A percentile compares a stretch with the other conserved stretches of the same genome.
Evolutionary conservation across 2,329 filamentous ascomycete species (phyloP).

Genomic region (Cadophora luteo-olivacea): DNA sequence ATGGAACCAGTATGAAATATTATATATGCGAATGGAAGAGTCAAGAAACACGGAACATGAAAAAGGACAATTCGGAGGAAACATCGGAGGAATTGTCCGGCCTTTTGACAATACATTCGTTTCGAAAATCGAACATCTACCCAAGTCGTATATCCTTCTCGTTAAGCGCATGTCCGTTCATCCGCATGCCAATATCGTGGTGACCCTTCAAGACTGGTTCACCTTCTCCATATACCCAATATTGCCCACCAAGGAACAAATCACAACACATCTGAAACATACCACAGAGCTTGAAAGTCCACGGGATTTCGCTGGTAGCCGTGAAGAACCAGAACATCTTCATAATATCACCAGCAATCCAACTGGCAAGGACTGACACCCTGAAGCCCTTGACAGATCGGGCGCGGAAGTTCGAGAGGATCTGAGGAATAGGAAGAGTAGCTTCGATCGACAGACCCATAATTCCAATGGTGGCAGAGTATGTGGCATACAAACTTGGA

Average conservation of each 20-base stretch:
- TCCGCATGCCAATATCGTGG: conserved; percentile 19
- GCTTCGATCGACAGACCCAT: conserved; percentile 81
- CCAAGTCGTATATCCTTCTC: conserved; percentile 43
- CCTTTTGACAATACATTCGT: conserved; percentile 12
- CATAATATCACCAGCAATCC: conserved; percentile 82
- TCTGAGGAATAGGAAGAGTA: conserved; percentile 81
- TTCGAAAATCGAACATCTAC: conserved; percentile 24
- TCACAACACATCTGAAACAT: conserved; percentile 83
- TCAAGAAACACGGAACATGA: neutral
- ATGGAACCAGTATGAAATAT: neutral
- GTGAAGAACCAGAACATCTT: conserved; percentile 90
- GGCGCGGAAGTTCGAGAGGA: conserved; percentile 71
- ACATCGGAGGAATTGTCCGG: neutral
- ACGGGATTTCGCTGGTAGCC: conserved; percentile 71
- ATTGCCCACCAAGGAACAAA: conserved; percentile 75
- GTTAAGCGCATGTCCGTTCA: conserved; percentile 28
- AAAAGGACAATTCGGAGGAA: neutral
- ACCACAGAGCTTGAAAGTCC: conserved; percentile 82
- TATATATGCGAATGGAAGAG: no score
- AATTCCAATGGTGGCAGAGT: conserved; percentile 73
- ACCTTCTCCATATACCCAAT: conserved; percentile 70
- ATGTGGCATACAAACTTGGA: conserved; percentile 63
- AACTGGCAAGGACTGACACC: conserved; percentile 76
- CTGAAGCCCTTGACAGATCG: conserved; percentile 80
- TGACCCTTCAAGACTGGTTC: conserved; percentile 40